Evolutionary conservation across 73 alveolate genomes (phyloP).

Genomic region (Effrenium voratum): DNA sequence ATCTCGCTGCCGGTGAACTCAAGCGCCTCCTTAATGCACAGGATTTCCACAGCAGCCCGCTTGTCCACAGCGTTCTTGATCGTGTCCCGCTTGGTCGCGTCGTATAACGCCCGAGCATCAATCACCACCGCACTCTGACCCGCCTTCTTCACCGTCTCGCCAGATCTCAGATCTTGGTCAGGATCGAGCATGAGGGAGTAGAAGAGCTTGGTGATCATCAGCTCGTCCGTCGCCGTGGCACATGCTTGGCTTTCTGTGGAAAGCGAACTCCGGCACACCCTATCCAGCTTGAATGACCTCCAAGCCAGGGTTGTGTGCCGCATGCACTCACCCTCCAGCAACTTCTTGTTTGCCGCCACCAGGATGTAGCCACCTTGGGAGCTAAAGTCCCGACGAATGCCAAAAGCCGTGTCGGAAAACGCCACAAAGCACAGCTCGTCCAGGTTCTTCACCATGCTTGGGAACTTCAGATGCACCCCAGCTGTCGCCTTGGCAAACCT

Average conservation of each 20-base stretch:
- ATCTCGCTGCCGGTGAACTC: neutral
- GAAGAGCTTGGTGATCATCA: neutral
- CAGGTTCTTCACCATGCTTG: too few relatives aligned
- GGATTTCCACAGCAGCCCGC: neutral
- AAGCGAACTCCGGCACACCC: neutral
- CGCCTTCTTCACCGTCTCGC: too few relatives aligned
- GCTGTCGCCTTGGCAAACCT: neutral
- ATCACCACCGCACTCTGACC: neutral
- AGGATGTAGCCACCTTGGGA: neutral
- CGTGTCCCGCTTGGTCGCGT: neutral
- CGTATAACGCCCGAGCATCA: neutral
- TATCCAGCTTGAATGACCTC: neutral
- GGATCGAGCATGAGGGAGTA: neutral
- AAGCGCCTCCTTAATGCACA: neutral
- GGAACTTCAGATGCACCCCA: too few relatives aligned
- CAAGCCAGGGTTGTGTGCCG: neutral
- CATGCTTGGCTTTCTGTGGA: neutral
- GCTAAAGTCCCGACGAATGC: too few relatives aligned
- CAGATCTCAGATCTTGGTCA: neutral
- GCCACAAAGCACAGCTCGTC: neutral
- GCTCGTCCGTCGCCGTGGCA: neutral
- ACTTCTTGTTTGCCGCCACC: neutral
- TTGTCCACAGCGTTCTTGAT: neutral
- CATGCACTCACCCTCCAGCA: neutral
- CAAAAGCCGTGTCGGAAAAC: neutral